Conservation (phyloP, 2,329 filamentous ascomycete genomes). For the Diplodia seriata region DNA sequence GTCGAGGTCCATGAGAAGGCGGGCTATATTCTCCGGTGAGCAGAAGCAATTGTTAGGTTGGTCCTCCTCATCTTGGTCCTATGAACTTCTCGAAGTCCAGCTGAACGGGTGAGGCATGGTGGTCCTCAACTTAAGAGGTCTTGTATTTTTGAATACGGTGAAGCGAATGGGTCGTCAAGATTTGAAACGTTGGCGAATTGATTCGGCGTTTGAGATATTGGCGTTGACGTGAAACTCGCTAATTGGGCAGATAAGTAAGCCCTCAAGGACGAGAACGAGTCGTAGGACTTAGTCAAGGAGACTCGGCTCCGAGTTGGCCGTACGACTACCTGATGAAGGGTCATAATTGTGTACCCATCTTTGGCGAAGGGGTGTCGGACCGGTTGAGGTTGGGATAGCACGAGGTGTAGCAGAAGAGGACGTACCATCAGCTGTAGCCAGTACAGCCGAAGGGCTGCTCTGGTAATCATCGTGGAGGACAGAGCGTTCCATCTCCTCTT, state of each 20-base stretch:
- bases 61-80: no score
- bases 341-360: neutral
- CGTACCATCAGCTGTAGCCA: neutral
- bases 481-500: constrained; percentile 17
- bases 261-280: neutral
- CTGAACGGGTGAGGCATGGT: no score
- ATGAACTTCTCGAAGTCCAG: no score
- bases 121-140: neutral
- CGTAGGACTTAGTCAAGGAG: neutral
- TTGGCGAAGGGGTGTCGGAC: neutral
- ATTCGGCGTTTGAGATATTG: neutral
- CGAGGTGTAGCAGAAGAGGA: neutral
- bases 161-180: neutral
- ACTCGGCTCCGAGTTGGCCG: neutral
- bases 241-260: neutral
- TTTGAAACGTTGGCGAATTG: neutral
- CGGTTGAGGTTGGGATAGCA: neutral
- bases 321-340: neutral
- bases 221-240: neutral
- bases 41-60: no score
- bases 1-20: no score
- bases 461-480: constrained; percentile 1
- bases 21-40: no score
- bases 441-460: neutral
- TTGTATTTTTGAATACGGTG: neutral